These are phyloP conservation scores for Terana coerulea DNA, from an alignment of 768 basidiomycete genomes.

Conservation along the genomic window DNA sequence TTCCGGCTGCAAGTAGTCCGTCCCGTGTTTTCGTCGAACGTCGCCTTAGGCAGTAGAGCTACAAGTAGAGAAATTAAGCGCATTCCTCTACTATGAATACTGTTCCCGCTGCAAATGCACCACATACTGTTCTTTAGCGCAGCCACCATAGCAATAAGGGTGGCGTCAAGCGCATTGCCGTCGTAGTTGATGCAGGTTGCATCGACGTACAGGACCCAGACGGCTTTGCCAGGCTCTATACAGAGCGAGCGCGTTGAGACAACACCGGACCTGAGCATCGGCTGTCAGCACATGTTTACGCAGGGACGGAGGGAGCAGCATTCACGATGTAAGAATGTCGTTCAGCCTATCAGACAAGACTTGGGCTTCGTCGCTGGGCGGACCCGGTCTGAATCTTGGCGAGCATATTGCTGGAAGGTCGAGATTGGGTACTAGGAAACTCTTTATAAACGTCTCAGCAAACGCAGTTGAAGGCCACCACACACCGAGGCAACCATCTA, in stretches of 20 bases:
- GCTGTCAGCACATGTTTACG: conserved; percentile 3
- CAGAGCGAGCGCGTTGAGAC: conserved; percentile 67
- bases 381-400: conserved; percentile 91
- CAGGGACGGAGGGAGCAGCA: conserved; percentile 11
- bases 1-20: conserved; percentile 60
- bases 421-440: conserved; percentile 80
- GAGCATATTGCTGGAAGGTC: conserved; percentile 94
- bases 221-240: conserved; percentile 77
- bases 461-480: neutral
- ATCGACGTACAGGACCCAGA: conserved; percentile 94
- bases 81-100: neutral
- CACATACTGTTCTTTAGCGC: conserved; percentile 81
- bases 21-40: conserved; percentile 62
- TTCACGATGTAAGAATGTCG: conserved; percentile 71
- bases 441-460: neutral
- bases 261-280: conserved; percentile 51
- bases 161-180: conserved; percentile 91
- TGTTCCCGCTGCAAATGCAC: neutral
- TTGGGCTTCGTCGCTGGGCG: conserved; percentile 93
- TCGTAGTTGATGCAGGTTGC: conserved; percentile 96
- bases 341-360: conserved; percentile 81
- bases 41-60: conserved; percentile 73
- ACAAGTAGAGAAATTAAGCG: neutral
- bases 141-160: conserved; percentile 81
- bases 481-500: conserved; percentile 81